phyloP scores from a whole-genome alignment of 805 yeast species.

The Saccharomycopsis javanensis region DNA sequence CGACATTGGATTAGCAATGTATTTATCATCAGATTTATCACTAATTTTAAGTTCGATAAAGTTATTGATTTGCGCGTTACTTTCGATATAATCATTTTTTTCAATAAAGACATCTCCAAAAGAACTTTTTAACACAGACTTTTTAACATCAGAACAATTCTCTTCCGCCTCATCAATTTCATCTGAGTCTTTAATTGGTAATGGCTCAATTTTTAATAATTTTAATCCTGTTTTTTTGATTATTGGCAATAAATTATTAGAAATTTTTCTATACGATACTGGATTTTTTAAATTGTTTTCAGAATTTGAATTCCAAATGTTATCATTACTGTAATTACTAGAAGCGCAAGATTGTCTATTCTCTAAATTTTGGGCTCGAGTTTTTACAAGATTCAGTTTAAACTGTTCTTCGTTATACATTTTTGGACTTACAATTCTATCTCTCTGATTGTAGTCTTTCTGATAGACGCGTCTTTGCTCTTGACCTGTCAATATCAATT shows the following conservation, averaged over 20 bases:
- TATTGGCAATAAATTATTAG: not conserved
- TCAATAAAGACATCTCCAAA: not conserved
- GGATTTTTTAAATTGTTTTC: not conserved
- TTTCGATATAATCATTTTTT: not conserved
- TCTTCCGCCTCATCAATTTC: not conserved
- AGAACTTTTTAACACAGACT: not conserved
- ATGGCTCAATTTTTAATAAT: not conserved
- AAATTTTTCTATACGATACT: not conserved
- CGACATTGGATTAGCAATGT: not conserved
- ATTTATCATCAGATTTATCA: not conserved
- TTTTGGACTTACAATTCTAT: not conserved
- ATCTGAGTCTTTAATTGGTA: not conserved
- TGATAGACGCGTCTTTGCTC: not conserved
- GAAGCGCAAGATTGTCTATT: not conserved
- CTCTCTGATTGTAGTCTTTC: not conserved
- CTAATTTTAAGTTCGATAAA: not conserved
- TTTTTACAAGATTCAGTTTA: not conserved
- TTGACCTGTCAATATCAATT: not conserved
- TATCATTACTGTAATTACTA: not conserved
- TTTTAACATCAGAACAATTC: not conserved
- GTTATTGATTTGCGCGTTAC: not conserved
- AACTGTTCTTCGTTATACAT: not conserved
- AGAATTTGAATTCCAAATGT: not conserved
- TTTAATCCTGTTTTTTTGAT: not conserved
- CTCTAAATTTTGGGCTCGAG: not conserved